Evolutionary conservation across 192 early-diverging fungal species (phyloP), one percentile per base, ranked within the genome.

Genomic region (Coemansia sp.): DNA sequence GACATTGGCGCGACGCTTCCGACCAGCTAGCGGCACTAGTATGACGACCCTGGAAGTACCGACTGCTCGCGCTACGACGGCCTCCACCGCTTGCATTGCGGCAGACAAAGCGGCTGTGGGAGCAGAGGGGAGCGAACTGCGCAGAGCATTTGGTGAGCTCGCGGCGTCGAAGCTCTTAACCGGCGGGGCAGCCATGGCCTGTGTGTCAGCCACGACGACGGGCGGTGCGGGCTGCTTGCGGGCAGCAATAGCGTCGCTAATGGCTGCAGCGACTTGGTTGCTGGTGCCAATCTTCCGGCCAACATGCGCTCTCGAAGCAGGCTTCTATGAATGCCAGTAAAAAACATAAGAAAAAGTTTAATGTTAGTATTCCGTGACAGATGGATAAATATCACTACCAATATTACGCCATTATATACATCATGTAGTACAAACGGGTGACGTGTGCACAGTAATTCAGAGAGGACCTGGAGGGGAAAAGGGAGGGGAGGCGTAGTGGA

Each of bases 1-100:
- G 37, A 72, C 63, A 13, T 63, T 23, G 10, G 75, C 64, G 10
- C 72, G 74, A 26, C 78, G 78, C 63, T 80, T 81, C 70, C 33
- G 63, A 11, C 78, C 78, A 38, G 74, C 72, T 1, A 67, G 49
- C 16, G 67, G 70, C 10, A 42, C 47, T 6, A 70, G 70, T 50
- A 62, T 68, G 19, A n/a, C n/a, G 39, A 53, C 1, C 11, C 39
- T 66, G 32, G 53, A 4, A 8, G 62, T 37, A 32, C 0, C 16
- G 14, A 32, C 26, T 13, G 16, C 53, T 10, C 53, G 53, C 26
- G 53, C 11, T 16, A 52, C 43, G 6, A 42, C 38, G 5, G 66
- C 5, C 67, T 65, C 47, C 0, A 44, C 40, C 19, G 26, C 26
- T 26, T 26, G 26, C 26, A 26, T 26, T 26, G 26, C 26, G 26